Evolutionary conservation across 1,284 basidiomycete genomes (phyloP).

Genomic region (Peniophora sp.): DNA sequence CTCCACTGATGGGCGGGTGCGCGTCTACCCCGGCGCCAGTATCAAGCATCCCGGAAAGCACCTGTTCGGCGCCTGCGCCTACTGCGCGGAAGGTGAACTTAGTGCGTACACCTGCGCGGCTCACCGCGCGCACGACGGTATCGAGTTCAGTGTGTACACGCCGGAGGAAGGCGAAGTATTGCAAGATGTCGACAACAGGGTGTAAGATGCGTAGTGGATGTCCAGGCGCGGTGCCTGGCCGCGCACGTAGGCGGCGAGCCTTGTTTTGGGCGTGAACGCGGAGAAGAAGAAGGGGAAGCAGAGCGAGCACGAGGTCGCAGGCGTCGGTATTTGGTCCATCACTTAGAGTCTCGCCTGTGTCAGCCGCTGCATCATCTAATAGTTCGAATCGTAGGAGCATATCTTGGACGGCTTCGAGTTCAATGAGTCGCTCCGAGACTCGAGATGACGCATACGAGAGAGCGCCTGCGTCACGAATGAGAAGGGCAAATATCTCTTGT

Average conservation of each 20-base stretch:
- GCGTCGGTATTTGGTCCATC: constrained; percentile 23
- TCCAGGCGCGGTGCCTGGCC: constrained; percentile 17
- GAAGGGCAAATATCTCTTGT: constrained; percentile 65
- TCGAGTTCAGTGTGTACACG: constrained; percentile 51
- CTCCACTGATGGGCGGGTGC: constrained; percentile 44
- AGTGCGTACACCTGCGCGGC: constrained; percentile 46
- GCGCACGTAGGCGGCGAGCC: constrained; percentile 35
- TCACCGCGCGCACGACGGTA: constrained; percentile 40
- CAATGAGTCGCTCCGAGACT: constrained; percentile 67
- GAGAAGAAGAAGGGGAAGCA: constrained; percentile 58
- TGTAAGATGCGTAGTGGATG: constrained; percentile 38
- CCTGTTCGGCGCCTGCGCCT: constrained; percentile 47
- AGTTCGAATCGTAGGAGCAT: constrained; percentile 62
- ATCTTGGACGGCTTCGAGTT: constrained; percentile 64
- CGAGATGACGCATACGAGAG: constrained; percentile 65
- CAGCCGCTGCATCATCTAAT: constrained; percentile 26
- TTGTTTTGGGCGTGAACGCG: constrained; percentile 49
- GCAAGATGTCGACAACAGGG: constrained; percentile 66
- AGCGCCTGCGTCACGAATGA: constrained; percentile 64
- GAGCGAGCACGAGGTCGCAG: constrained; percentile 65
- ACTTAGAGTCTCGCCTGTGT: background rate
- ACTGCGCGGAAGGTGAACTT: constrained; percentile 53
- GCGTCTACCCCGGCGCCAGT: constrained; percentile 25
- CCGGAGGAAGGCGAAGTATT: constrained; percentile 66
- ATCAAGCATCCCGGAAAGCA: constrained; percentile 35